Evolutionary conservation across 2,329 filamentous ascomycete species (phyloP).

Genomic region (Sporothrix protearum): DNA sequence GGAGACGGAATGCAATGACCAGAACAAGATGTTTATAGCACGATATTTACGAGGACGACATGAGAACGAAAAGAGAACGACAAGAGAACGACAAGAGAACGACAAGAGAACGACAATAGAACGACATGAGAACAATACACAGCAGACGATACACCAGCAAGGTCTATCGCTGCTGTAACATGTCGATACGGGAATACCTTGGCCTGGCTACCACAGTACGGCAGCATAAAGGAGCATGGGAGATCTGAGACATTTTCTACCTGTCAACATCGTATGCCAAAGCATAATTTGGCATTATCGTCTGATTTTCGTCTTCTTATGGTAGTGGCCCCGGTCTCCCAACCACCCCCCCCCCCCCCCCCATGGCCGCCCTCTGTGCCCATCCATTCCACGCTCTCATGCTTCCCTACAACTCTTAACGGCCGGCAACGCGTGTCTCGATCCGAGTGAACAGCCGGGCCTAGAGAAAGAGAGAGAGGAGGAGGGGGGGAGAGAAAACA

Average conservation of each 20-base stretch:
- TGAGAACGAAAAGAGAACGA: not conserved
- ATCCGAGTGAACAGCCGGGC: not conserved
- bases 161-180: not conserved
- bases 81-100: not conserved
- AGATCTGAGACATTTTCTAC: not conserved
- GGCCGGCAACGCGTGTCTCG: not conserved
- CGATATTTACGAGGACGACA: not conserved
- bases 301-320: not conserved
- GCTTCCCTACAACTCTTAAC: not conserved
- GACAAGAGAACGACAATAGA: not conserved
- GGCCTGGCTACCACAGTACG: not conserved
- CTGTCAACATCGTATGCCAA: slow-evolving; percentile 4
- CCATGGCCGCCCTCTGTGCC: not conserved
- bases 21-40: not conserved
- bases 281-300: not conserved
- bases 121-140: not conserved
- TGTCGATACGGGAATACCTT: not conserved
- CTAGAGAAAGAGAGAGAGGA: not conserved
- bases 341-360: not conserved
- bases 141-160: not conserved
- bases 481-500: not conserved
- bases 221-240: not conserved
- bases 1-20: not conserved
- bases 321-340: not conserved
- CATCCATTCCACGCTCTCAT: not conserved